Evolutionary conservation across 1,284 basidiomycete species (phyloP).

Genomic region (Puccinia polysora): DNA sequence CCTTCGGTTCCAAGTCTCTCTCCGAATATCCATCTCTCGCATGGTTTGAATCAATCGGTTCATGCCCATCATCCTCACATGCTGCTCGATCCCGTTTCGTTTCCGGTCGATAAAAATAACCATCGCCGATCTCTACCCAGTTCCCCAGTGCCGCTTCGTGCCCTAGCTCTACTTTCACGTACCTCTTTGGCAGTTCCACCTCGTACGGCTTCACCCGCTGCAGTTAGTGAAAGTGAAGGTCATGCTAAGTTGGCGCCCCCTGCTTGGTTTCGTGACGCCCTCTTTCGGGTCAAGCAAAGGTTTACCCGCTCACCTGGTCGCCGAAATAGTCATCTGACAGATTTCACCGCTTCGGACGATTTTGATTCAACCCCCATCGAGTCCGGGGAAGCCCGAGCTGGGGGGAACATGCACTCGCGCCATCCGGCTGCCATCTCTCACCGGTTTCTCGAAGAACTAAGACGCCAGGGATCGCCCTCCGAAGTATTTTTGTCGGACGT

Average conservation of each 20-base stretch:
- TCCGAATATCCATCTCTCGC: not conserved
- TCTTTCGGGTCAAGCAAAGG: conserved; percentile 15
- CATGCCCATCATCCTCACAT: conserved; percentile 38
- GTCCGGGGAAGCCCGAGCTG: not conserved
- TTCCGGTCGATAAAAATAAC: conserved; percentile 10
- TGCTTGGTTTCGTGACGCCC: conserved; percentile 16
- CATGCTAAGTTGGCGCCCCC: not conserved
- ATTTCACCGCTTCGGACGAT: conserved; percentile 15
- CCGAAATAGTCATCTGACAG: conserved; percentile 11
- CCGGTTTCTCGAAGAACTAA: conserved; percentile 2
- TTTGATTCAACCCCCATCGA: not conserved
- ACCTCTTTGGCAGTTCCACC: conserved; percentile 7
- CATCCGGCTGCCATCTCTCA: not conserved
- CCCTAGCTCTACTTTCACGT: conserved; percentile 14
- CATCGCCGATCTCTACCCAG: conserved; percentile 39
- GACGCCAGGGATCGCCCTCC: not conserved
- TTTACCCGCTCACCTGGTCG: conserved; percentile 25
- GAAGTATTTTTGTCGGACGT: conserved; percentile 17
- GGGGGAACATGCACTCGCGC: not conserved
- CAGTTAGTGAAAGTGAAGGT: conserved; percentile 2
- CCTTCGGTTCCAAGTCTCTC: conserved; percentile 13
- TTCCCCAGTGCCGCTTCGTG: conserved; percentile 28
- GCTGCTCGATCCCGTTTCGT: conserved; percentile 10
- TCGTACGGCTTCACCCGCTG: conserved; percentile 6
- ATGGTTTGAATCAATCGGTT: conserved; percentile 1